Conservation (phyloP, 2,329 filamentous ascomycete genomes). For the Trichoderma cornu-damae region DNA sequence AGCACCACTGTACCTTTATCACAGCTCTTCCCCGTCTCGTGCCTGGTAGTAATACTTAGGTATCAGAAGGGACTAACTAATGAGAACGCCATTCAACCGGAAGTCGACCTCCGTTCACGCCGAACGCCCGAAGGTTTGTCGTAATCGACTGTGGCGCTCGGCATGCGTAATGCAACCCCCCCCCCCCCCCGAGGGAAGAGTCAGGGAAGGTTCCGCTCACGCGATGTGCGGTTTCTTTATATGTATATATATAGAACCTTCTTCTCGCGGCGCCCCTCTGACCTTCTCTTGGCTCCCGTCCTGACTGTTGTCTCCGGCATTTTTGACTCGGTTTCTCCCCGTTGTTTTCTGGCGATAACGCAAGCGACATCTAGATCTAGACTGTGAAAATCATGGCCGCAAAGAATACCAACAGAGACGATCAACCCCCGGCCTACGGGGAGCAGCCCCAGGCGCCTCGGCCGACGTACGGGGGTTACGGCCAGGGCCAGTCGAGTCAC, state of each 20-base stretch:
- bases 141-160: slow-evolving; percentile 10
- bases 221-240: neutral
- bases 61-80: neutral
- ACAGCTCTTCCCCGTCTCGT: too few species aligned
- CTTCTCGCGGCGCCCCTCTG: neutral
- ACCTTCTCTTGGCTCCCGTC: neutral
- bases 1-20: too few species aligned
- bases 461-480: slow-evolving; percentile 39
- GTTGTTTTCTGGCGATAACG: neutral
- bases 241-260: too few species aligned
- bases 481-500: slow-evolving; percentile 28
- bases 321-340: neutral
- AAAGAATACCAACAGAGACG: slow-evolving; percentile 25
- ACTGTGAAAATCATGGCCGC: neutral
- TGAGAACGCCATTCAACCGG: neutral
- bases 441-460: slow-evolving; percentile 37
- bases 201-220: neutral
- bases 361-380: neutral
- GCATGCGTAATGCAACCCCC: slow-evolving; percentile 9
- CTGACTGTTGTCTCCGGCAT: neutral
- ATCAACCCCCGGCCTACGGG: slow-evolving; percentile 48
- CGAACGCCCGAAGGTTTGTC: slow-evolving; percentile 7
- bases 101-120: neutral
- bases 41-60: neutral
- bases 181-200: neutral